phyloP scores from a whole-genome alignment of 2,329 filamentous ascomycete species.

The Coniochaeta prunicola region DNA sequence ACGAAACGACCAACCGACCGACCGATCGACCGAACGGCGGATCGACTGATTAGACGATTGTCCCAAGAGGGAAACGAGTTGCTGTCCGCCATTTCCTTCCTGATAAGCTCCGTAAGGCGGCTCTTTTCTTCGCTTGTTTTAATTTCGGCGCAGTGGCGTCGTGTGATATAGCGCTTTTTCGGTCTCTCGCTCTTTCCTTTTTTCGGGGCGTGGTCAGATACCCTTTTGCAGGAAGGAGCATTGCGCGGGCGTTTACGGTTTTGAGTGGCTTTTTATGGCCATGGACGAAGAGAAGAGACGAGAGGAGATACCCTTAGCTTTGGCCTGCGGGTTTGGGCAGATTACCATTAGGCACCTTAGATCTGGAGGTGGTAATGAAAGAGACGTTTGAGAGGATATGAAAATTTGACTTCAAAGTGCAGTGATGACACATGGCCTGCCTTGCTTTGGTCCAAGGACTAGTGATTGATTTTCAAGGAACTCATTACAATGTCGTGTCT shows the following conservation, averaged over 20 bases:
- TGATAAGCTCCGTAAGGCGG: too few species aligned
- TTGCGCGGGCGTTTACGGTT: not conserved
- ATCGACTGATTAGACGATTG: not conserved
- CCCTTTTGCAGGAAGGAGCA: not conserved
- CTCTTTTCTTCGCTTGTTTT: too few species aligned
- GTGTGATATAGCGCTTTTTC: too few species aligned
- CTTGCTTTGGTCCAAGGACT: not conserved
- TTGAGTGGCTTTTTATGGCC: not conserved
- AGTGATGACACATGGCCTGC: not conserved
- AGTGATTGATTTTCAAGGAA: not conserved
- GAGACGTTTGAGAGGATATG: not conserved
- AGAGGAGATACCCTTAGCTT: not conserved
- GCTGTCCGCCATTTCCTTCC: too few species aligned
- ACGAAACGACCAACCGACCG: not conserved
- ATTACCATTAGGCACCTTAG: not conserved
- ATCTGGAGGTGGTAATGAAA: not conserved
- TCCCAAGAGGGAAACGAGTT: too few species aligned
- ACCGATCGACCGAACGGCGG: not conserved
- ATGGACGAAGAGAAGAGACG: not conserved
- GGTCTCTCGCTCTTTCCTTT: not conserved
- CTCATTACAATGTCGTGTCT: not conserved
- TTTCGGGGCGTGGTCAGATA: not conserved
- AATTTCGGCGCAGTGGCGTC: too few species aligned
- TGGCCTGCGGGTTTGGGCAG: not conserved
- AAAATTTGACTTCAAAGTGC: not conserved